Conservation (phyloP, 805 yeast genomes). For the Saccharomycopsis guyanensis region DNA sequence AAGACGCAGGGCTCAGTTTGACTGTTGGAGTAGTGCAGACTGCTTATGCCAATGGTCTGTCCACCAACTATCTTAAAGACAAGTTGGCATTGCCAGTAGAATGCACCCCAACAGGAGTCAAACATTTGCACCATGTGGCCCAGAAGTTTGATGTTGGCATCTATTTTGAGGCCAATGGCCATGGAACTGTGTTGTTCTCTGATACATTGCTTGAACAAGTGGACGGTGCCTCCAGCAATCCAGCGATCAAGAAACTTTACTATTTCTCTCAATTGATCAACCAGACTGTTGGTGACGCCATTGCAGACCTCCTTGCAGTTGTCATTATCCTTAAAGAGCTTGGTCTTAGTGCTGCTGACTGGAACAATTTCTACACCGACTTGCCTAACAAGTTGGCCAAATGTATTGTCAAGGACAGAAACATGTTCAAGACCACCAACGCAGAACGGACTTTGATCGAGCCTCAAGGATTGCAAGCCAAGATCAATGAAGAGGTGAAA, state of each 20-base stretch:
- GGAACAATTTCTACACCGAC: constrained; percentile 76
- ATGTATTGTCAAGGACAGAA: constrained; percentile 77
- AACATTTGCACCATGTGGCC: constrained; percentile 85
- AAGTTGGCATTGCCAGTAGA: constrained; percentile 66
- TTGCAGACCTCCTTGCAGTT: constrained; percentile 82
- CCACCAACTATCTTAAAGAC: constrained; percentile 63
- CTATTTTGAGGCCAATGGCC: constrained; percentile 98
- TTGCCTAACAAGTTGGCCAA: constrained; percentile 81
- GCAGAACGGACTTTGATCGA: constrained; percentile 78
- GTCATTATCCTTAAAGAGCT: constrained; percentile 53
- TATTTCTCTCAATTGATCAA: constrained; percentile 69
- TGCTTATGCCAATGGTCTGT: constrained; percentile 94
- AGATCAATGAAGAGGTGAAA: constrained; percentile 59
- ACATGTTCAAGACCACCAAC: constrained; percentile 72
- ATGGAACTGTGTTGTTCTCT: constrained; percentile 88
- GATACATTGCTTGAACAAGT: constrained; percentile 36
- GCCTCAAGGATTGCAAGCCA: constrained; percentile 70
- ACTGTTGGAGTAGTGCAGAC: constrained; percentile 88
- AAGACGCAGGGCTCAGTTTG: constrained; percentile 35
- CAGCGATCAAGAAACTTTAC: constrained; percentile 47
- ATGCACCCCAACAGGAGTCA: constrained; percentile 93
- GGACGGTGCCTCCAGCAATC: constrained; percentile 31
- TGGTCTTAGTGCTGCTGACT: constrained; percentile 51
- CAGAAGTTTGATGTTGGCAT: constrained; percentile 81
- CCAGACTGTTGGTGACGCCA: constrained; percentile 98